phyloP scores from a whole-genome alignment of 768 basidiomycete genomes.

The Tricholoma matsutake region DNA sequence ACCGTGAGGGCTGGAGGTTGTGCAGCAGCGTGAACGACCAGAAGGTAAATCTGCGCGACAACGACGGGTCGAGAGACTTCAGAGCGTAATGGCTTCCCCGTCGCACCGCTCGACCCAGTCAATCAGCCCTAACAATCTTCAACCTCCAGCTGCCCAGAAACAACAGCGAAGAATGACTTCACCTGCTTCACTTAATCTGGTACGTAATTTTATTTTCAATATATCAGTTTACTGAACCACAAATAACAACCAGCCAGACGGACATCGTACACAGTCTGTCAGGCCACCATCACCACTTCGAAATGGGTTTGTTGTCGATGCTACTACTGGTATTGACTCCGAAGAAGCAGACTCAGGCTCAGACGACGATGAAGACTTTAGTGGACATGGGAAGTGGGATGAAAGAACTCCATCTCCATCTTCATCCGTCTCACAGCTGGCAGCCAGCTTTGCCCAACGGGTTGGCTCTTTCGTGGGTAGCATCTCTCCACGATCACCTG shows the following conservation, averaged over 20 bases:
- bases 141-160: slow-evolving; percentile 14
- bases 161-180: slow-evolving; percentile 28
- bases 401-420: slow-evolving; percentile 56
- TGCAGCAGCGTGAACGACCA: neutral
- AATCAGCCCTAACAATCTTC: slow-evolving; percentile 17
- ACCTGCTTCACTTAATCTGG: slow-evolving; percentile 20
- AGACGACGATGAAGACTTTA: slow-evolving; percentile 35
- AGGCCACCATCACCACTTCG: slow-evolving; percentile 74
- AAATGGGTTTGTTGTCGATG: slow-evolving; percentile 56
- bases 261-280: slow-evolving; percentile 34
- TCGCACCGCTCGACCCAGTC: slow-evolving; percentile 21
- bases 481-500: slow-evolving; percentile 40
- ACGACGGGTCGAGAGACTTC: slow-evolving; percentile 8
- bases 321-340: slow-evolving; percentile 55
- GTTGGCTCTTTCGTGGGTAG: slow-evolving; percentile 66
- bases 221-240: neutral
- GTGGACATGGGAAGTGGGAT: slow-evolving; percentile 31
- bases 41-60: neutral
- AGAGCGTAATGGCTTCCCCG: slow-evolving; percentile 18
- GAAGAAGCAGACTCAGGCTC: slow-evolving; percentile 30
- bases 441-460: slow-evolving; percentile 70
- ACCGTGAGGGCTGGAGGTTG: neutral
- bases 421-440: slow-evolving; percentile 71
- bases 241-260: slow-evolving; percentile 32
- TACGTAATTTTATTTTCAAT: slow-evolving; percentile 8